Percentiles rank a stretch among this genome's conserved stretches.
Conservation (phyloP, 2,329 filamentous ascomycete genomes). For the Colletotrichum graminicola region DNA sequence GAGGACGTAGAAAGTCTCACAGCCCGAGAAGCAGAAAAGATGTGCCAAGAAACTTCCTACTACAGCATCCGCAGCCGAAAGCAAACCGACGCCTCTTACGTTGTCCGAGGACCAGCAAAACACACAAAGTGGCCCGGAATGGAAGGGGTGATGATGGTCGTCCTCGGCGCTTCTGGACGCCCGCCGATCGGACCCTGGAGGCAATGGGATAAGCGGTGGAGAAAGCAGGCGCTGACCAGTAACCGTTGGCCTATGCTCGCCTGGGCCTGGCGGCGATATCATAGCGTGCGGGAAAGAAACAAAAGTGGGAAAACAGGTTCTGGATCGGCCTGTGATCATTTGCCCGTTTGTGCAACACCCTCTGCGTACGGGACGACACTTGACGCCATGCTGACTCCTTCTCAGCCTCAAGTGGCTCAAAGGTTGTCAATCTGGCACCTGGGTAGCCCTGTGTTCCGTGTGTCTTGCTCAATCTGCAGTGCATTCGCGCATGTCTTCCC, state of each 20-base stretch:
- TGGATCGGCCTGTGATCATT: conserved; percentile 22
- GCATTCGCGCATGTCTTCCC: background rate
- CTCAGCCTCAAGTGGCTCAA: conserved; percentile 25
- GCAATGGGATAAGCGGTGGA: conserved; percentile 17
- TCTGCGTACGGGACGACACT: conserved; percentile 10
- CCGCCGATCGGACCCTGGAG: conserved; percentile 37
- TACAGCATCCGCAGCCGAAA: conserved; percentile 7
- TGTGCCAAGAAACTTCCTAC: background rate
- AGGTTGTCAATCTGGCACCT: background rate
- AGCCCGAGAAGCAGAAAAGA: background rate
- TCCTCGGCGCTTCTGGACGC: conserved; percentile 21
- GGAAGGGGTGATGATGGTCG: background rate
- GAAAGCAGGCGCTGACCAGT: conserved; percentile 15
- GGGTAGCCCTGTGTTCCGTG: conserved; percentile 9
- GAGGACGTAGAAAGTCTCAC: background rate
- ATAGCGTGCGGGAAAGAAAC: background rate
- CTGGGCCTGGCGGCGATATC: conserved; percentile 10
- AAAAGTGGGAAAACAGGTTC: conserved; percentile 12
- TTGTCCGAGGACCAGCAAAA: conserved; percentile 18
- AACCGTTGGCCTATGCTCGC: conserved; percentile 22
- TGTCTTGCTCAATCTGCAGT: conserved; percentile 1
- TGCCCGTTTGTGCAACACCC: conserved; percentile 19
- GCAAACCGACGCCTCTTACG: conserved; percentile 29
- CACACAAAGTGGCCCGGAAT: background rate
- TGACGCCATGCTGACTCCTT: conserved; percentile 32